Conservation (phyloP, 352 stramenopile genomes). For the Globisporangium barbulae region DNA sequence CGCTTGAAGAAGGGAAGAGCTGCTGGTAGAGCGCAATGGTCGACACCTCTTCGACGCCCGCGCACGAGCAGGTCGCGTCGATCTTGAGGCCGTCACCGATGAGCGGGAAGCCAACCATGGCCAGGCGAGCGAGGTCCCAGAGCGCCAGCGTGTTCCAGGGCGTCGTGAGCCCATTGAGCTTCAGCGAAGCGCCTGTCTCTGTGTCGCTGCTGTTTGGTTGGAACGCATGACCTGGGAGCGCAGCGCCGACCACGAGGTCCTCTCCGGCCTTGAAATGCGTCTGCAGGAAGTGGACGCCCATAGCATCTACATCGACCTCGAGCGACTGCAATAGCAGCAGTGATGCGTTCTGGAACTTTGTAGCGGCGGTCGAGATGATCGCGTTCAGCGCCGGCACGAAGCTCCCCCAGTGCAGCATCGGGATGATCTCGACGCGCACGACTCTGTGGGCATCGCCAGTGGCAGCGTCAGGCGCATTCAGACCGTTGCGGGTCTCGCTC, state of each 20-base stretch:
- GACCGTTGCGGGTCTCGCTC: slow-evolving; percentile 14
- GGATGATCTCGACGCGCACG: slow-evolving; percentile 66
- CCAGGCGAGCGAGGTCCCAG: slow-evolving; percentile 90
- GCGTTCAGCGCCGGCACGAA: slow-evolving; percentile 96
- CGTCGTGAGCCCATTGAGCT: slow-evolving; percentile 86
- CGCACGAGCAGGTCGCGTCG: slow-evolving; percentile 27
- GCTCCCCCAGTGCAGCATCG: slow-evolving; percentile 92
- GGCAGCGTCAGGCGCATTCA: background rate
- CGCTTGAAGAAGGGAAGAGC: slow-evolving; percentile 54
- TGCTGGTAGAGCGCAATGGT: slow-evolving; percentile 91
- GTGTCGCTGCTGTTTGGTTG: slow-evolving; percentile 12
- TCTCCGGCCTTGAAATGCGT: slow-evolving; percentile 59
- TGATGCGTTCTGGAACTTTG: slow-evolving; percentile 40
- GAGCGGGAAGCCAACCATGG: slow-evolving; percentile 88
- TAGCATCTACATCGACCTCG: slow-evolving; percentile 73
- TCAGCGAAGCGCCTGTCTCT: slow-evolving; percentile 29
- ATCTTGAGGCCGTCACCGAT: slow-evolving; percentile 84
- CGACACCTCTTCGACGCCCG: slow-evolving; percentile 92
- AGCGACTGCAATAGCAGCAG: slow-evolving; percentile 90
- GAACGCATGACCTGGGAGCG: slow-evolving; percentile 80
- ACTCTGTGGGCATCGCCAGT: background rate
- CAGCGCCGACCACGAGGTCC: slow-evolving; percentile 90
- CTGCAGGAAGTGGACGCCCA: slow-evolving; percentile 54
- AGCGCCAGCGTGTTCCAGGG: slow-evolving; percentile 97
- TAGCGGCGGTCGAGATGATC: slow-evolving; percentile 71